Conservation (phyloP, 257 asterid species). For the Nicotiana otophora region DNA sequence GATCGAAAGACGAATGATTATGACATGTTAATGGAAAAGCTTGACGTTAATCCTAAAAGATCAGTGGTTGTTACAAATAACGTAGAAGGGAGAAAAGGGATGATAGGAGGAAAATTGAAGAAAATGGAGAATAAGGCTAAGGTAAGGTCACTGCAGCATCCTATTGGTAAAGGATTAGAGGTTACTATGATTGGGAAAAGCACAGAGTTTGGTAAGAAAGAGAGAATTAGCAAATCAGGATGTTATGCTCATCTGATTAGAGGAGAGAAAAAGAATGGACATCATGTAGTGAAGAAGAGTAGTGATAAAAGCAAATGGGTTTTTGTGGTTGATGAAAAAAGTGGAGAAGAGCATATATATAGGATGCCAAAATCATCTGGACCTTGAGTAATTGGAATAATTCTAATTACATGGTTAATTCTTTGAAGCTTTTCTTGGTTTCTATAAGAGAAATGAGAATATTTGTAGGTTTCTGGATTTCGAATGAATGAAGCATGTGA, state of each 20-base stretch:
- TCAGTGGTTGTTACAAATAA: slow-evolving; percentile 59
- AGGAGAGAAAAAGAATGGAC: slow-evolving; percentile 23
- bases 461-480: not conserved
- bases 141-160: slow-evolving; percentile 52
- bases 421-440: not conserved
- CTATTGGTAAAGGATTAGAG: slow-evolving; percentile 59
- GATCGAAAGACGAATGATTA: slow-evolving; percentile 43
- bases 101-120: slow-evolving; percentile 35
- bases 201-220: slow-evolving; percentile 20
- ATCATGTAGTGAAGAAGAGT: slow-evolving; percentile 20
- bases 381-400: not conserved
- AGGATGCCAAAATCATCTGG: slow-evolving; percentile 35
- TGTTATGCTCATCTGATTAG: slow-evolving; percentile 26
- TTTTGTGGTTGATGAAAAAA: slow-evolving; percentile 44
- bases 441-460: not conserved
- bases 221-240: slow-evolving; percentile 23
- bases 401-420: not conserved
- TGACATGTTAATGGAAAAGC: slow-evolving; percentile 22
- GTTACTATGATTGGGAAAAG: slow-evolving; percentile 50
- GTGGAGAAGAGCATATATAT: slow-evolving; percentile 66
- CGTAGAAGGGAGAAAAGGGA: slow-evolving; percentile 45
- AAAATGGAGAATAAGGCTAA: slow-evolving; percentile 37
- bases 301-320: slow-evolving; percentile 49
- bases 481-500: not conserved
- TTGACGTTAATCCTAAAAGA: slow-evolving; percentile 46